Percentiles rank a stretch among this genome's conserved stretches.
Conservation (phyloP, 108 stramenopile genomes). For the Conticribra weissflogii region DNA sequence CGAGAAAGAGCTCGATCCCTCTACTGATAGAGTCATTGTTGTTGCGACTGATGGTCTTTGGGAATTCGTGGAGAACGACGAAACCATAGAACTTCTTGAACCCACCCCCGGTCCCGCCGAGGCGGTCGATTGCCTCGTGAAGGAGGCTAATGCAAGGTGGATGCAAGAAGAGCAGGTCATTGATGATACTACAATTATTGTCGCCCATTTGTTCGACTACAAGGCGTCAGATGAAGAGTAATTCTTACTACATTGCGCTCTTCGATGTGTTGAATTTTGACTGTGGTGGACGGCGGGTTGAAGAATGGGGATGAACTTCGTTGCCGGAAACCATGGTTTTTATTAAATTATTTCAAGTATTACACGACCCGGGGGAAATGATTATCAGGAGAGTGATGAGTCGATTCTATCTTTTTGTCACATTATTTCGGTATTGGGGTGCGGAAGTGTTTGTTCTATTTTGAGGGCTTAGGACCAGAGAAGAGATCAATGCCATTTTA, state of each 20-base stretch:
- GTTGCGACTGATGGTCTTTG: constrained; percentile 97
- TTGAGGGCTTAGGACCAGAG: neutral
- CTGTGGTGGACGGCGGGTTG: neutral
- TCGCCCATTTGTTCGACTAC: constrained; percentile 92
- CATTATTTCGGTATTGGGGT: neutral
- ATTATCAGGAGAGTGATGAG: neutral
- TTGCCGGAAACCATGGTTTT: neutral
- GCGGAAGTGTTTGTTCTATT: neutral
- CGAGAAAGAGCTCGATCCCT: constrained; percentile 80
- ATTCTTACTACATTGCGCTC: no score
- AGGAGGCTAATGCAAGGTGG: constrained; percentile 94
- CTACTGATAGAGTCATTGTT: constrained; percentile 87
- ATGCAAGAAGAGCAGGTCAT: constrained; percentile 98
- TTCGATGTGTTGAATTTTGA: neutral
- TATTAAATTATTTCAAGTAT: neutral
- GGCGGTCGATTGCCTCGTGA: constrained; percentile 90
- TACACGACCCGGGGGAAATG: neutral
- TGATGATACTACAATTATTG: constrained; percentile 98
- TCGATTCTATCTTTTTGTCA: no score
- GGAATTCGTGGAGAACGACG: constrained; percentile 96
- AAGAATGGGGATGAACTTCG: neutral
- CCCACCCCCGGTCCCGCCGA: constrained; percentile 81
- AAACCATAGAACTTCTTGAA: constrained; percentile 89
- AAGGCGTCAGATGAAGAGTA: constrained; percentile 55
- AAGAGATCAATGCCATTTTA: neutral